Evolutionary conservation across 306 rosid species (phyloP).

Genomic region (Hippophae gyantsensis): DNA sequence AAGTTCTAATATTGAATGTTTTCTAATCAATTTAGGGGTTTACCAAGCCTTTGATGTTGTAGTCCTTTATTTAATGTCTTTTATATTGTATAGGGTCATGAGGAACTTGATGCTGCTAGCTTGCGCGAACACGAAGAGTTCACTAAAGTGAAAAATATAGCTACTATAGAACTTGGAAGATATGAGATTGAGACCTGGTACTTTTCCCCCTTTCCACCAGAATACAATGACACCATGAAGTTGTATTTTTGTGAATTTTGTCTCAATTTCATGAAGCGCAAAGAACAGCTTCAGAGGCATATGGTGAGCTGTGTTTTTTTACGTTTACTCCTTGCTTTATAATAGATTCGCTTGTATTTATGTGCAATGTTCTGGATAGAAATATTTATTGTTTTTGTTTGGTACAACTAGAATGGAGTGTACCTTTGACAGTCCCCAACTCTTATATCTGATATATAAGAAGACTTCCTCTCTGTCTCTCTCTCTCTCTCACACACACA

Average conservation of each 20-base stretch:
- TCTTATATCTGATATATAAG: too few species aligned
- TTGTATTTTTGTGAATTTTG: constrained; percentile 95
- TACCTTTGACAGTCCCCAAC: too few species aligned
- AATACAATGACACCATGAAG: constrained; percentile 85
- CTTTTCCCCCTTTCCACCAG: constrained; percentile 96
- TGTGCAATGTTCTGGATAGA: background rate
- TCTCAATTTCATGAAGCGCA: constrained; percentile 99
- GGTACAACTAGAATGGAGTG: too few species aligned
- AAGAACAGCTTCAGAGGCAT: constrained; percentile 99
- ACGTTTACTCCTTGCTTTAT: constrained; percentile 9
- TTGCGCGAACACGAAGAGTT: constrained; percentile 98
- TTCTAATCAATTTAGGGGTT: too few species aligned
- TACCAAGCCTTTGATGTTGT: constrained; percentile 3
- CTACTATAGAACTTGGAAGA: constrained; percentile 97
- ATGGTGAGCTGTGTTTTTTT: constrained; percentile 63
- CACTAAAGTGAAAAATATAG: constrained; percentile 96
- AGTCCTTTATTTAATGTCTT: constrained; percentile 5
- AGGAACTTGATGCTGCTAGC: constrained; percentile 99
- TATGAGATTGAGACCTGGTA: constrained; percentile 99
- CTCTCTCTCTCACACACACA: too few species aligned
- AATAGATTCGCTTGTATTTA: constrained; percentile 10
- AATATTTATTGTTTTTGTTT: background rate
- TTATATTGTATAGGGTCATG: constrained; percentile 65
- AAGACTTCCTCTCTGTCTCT: too few species aligned
- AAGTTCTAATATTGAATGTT: too few species aligned